phyloP scores from a whole-genome alignment of 352 stramenopile species.

The Phytophthora ramorum region DNA sequence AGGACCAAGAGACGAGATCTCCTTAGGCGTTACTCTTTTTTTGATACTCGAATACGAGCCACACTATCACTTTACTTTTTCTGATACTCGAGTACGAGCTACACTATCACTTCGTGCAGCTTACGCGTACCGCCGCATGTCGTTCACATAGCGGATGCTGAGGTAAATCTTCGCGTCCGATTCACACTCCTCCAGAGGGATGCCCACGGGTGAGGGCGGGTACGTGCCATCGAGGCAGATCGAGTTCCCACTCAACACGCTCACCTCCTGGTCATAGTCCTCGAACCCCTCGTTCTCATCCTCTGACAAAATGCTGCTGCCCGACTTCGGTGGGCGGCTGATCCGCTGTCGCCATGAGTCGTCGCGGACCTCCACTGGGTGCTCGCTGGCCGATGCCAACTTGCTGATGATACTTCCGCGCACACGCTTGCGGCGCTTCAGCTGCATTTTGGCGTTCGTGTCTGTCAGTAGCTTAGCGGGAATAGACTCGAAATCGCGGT shows the following conservation, averaged over 20 bases:
- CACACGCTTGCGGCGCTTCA: conserved; percentile 85
- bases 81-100: conserved; percentile 7
- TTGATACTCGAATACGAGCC: no score
- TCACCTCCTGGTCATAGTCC: conserved; percentile 73
- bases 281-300: conserved; percentile 59
- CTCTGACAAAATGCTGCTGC: conserved; percentile 53
- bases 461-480: conserved; percentile 76
- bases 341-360: conserved; percentile 74
- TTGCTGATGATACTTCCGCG: conserved; percentile 83
- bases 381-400: conserved; percentile 46
- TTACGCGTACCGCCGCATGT: conserved; percentile 84
- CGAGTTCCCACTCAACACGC: conserved; percentile 61
- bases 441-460: conserved; percentile 70
- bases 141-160: conserved; percentile 89
- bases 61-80: no score
- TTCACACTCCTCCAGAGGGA: conserved; percentile 60
- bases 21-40: no score
- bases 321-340: conserved; percentile 46
- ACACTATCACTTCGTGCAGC: conserved; percentile 15
- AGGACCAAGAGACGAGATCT: no score
- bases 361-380: conserved; percentile 63
- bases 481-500: conserved; percentile 80
- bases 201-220: conserved; percentile 50
- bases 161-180: conserved; percentile 72
- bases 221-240: conserved; percentile 62